A percentile compares a stretch with the other conserved stretches of the same genome.
phyloP scores from a whole-genome alignment of 108 stramenopile species.

The Pseudonitzschia delicatissima region DNA sequence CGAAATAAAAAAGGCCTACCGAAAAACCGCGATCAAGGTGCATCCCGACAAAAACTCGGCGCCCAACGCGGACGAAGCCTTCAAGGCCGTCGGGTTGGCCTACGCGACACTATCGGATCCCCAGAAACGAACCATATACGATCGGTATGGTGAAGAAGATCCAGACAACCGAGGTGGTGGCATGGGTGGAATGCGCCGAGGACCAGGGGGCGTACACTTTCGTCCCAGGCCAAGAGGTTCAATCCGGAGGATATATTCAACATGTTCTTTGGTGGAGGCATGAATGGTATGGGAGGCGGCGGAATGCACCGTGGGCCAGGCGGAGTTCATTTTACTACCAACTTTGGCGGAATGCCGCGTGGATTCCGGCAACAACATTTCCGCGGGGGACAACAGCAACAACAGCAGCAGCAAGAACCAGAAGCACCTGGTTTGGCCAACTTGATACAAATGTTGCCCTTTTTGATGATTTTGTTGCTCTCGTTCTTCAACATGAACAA shows the following conservation, averaged over 20 bases:
- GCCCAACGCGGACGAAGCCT: slow-evolving; percentile 91
- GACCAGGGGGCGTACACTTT: slow-evolving; percentile 58
- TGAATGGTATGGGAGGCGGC: slow-evolving; percentile 73
- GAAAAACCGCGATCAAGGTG: slow-evolving; percentile 82
- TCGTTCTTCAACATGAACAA: slow-evolving; percentile 61
- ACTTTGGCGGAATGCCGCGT: slow-evolving; percentile 31
- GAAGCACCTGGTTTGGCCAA: slow-evolving; percentile 27
- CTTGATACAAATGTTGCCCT: slow-evolving; percentile 65
- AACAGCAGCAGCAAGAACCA: slow-evolving; percentile 32
- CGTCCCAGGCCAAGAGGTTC: slow-evolving; percentile 66
- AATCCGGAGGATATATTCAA: slow-evolving; percentile 94
- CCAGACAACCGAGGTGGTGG: slow-evolving; percentile 86
- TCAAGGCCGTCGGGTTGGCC: slow-evolving; percentile 91
- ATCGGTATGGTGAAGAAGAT: slow-evolving; percentile 88
- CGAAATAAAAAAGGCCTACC: slow-evolving; percentile 88
- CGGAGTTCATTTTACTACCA: slow-evolving; percentile 48
- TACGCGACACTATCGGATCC: slow-evolving; percentile 84
- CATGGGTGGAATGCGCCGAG: slow-evolving; percentile 35
- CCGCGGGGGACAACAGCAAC: slow-evolving; percentile 15
- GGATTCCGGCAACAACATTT: slow-evolving; percentile 39
- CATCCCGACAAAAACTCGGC: slow-evolving; percentile 94
- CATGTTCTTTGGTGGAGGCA: slow-evolving; percentile 95
- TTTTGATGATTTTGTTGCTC: slow-evolving; percentile 65
- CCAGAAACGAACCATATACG: slow-evolving; percentile 87
- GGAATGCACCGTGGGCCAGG: slow-evolving; percentile 45